Base-by-base conservation (phyloP, 1,284 basidiomycete genomes). In the Fomitopsis palustris region DNA sequence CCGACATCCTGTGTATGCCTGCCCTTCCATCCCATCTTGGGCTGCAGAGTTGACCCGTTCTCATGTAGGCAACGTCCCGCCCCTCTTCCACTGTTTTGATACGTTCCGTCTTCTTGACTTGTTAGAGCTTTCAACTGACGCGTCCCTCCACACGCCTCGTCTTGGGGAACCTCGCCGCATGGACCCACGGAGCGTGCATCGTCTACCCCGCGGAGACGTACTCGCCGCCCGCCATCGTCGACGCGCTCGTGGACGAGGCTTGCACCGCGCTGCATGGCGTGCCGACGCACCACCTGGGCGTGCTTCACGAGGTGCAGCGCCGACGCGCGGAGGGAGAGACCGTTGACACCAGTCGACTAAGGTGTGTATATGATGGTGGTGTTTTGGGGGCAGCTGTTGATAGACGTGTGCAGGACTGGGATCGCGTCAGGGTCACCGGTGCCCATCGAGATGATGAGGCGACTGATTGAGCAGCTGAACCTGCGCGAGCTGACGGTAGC, bases 241-340 rank as follows among this genome's bases (percentile, higher is more conserved):
- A 91, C 58, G 82, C 91, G 0, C 73, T 93, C 16, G 71, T 79
- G 7, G 75, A 80, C 35, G 90, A 93, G 65, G 75, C 75, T 57
- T 92, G 90, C 60, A 93, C 91, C 0, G 89, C 88, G 0, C 74
- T 94, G 54, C 90, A 94, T 65, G 92, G 92, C 8, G 92, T 94
- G 1, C 92, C 92, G 0, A 92, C 92, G 0, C 92, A 93, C 69
- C 93, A 93, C 72, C 77, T 92, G 4, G 90, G 86, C 4, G 81
- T 93, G 1, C 75, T 94, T 19, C 72, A 81, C 0, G 88, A 90
- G 69, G 77, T 92, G 3, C 81, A 86, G 60, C 79, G 77, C 55
- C 74, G 87, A 47, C 74, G 75, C 45, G 70, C 75, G 1, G 74
- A 62, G 6, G 83, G 84, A 0, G 76, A 82, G 56, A 65, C 59